Base-by-base conservation (phyloP, 2,329 filamentous ascomycete genomes). In the Beauveria caledonica region DNA sequence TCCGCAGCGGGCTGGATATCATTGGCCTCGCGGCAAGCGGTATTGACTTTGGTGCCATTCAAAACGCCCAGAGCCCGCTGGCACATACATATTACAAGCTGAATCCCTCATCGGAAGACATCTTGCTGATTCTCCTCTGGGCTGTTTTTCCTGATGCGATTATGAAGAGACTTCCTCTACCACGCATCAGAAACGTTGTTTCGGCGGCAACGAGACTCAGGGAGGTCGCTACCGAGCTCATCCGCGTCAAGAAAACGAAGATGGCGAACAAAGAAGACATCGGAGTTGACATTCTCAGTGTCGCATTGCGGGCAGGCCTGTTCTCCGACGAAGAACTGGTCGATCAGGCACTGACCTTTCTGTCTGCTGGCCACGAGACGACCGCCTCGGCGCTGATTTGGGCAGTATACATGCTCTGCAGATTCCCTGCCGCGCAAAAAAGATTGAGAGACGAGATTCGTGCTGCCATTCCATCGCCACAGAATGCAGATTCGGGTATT, bases 1-100 rank as follows among this genome's bases (percentile, higher is more conserved):
- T 55, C 63, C 67, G 67, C 27, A 63, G 65, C 40, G 69, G 71
- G 0, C 60, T 75, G 10, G 73, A 75, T 23, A 69, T 75, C 15
- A 71, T 75, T 15, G 71, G 69, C 9, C 64, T 69, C 1, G 69
- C 69, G 7, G 68, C 69, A 4, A 66, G 72, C 13, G 72, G 73
- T 0, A 63, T 70, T 1, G 70, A 74, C 52, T 68, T 74, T 23
- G 63, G 67, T 1, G 70, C 70, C 8, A 66, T 73, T 1, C 62
- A 68, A 9, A 66, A 70, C 23, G 67, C 72, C 3, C 68, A 70
- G 45, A 66, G 74, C 15, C 71, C 72, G 0, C 55, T 76, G 3
- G 66, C 72, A 48, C 68, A 68, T 19, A 77, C 74, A 50, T 65
- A 66, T 54, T 64, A 65, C 3, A 73, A 71, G 58, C 52, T 63